Percentiles rank a stretch among this genome's conserved stretches.
Conservation (phyloP, 179 eudicot genomes). For the Spergularia azorica region DNA sequence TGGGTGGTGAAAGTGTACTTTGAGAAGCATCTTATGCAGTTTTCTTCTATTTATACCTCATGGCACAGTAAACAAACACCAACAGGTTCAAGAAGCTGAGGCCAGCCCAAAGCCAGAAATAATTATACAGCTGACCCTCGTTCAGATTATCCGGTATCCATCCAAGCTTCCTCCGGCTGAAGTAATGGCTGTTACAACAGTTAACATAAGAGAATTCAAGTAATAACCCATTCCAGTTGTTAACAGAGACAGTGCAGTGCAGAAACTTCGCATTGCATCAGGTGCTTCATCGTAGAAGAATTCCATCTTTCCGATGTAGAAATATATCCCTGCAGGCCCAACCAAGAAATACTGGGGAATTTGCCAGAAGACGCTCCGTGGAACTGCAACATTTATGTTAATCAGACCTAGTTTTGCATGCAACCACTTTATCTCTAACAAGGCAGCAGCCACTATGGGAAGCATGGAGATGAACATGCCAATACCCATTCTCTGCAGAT, state of each 20-base stretch:
- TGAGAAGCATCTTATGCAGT: background rate
- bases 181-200: conserved; percentile 33
- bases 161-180: conserved; percentile 31
- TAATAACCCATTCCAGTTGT: conserved; percentile 30
- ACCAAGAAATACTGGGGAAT: conserved; percentile 36
- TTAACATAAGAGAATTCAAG: conserved; percentile 35
- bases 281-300: conserved; percentile 41
- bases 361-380: conserved; percentile 34
- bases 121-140: conserved; percentile 55
- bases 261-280: conserved; percentile 39
- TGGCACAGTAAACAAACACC: conserved; percentile 49
- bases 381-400: conserved; percentile 1
- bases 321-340: conserved; percentile 32
- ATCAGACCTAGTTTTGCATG: background rate
- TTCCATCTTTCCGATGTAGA: conserved; percentile 31
- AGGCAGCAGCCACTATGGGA: conserved; percentile 30
- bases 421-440: no score
- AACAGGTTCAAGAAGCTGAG: conserved; percentile 57
- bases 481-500: conserved; percentile 26
- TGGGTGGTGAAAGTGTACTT: no score
- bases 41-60: conserved; percentile 47
- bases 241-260: conserved; percentile 33
- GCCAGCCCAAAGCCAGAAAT: conserved; percentile 63
- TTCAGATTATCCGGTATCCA: conserved; percentile 41
- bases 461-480: no score